Conservation (phyloP, 2,329 filamentous ascomycete genomes). For the Podosphaera aphanis region DNA sequence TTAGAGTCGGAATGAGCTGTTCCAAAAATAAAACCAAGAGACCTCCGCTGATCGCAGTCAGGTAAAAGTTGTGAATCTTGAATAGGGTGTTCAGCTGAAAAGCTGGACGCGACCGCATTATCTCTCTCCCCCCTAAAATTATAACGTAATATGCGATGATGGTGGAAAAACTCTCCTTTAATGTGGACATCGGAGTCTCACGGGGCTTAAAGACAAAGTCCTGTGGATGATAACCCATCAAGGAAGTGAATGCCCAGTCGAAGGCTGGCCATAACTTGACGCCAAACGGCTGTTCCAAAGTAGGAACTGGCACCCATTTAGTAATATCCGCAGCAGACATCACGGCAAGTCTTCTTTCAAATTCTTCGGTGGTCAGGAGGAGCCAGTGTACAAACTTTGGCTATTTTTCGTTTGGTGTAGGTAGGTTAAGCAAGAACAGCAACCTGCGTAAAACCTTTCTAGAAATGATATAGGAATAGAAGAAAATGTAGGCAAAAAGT, state of each 20-base stretch:
- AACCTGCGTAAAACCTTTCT: no score
- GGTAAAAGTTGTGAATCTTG: conserved; percentile 11
- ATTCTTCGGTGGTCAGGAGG: not conserved
- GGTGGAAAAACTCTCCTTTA: conserved; percentile 6
- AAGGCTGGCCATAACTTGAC: conserved; percentile 6
- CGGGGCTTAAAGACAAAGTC: conserved; percentile 8
- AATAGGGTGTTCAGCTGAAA: conserved; percentile 11
- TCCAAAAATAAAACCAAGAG: conserved; percentile 11
- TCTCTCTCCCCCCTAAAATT: conserved; percentile 11
- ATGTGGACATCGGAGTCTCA: conserved; percentile 11
- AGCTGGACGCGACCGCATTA: conserved; percentile 9
- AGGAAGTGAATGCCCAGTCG: conserved; percentile 6
- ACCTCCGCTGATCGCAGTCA: conserved; percentile 9
- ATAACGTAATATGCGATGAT: conserved; percentile 11
- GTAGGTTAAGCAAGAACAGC: no score
- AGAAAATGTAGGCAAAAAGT: no score
- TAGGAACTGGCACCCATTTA: not conserved
- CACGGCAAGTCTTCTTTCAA: not conserved
- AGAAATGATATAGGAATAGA: no score
- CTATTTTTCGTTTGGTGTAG: no score
- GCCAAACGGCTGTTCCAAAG: conserved; percentile 1
- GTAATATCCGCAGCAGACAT: conserved; percentile 1
- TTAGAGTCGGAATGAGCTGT: conserved; percentile 11
- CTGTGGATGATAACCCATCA: conserved; percentile 8
- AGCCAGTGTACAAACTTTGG: no score